A percentile compares a stretch with the other conserved stretches of the same genome.
Evolutionary conservation across 352 stramenopile species (phyloP).

Genomic region (Halophytophthora polymorphica): DNA sequence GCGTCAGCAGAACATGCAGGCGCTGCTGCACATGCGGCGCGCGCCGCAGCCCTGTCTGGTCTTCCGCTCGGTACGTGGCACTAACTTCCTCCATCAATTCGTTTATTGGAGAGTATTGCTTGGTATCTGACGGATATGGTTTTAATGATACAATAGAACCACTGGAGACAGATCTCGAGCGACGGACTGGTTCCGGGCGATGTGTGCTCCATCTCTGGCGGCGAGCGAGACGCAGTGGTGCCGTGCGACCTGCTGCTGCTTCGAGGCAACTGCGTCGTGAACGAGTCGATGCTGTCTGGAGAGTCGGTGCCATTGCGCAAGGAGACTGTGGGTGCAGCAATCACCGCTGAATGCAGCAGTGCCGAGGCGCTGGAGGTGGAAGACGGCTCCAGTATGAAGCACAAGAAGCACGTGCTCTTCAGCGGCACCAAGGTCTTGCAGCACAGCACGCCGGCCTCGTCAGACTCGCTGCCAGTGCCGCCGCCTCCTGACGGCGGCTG

Average conservation of each 20-base stretch:
- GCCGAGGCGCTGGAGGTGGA: conserved; percentile 60
- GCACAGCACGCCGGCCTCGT: conserved; percentile 43
- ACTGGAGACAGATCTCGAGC: conserved; percentile 81
- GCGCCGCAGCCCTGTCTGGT: conserved; percentile 85
- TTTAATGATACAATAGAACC: no score
- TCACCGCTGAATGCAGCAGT: conserved; percentile 68
- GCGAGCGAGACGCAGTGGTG: conserved; percentile 70
- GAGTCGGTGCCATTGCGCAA: conserved; percentile 98
- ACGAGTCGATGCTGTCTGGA: conserved; percentile 99
- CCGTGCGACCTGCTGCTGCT: conserved; percentile 96
- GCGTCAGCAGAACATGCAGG: conserved; percentile 93
- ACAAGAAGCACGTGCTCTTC: conserved; percentile 91
- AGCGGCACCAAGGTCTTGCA: conserved; percentile 90
- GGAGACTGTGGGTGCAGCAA: conserved; percentile 77
- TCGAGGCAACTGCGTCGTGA: conserved; percentile 94
- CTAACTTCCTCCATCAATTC: no score
- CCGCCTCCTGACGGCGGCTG: conserved; percentile 89
- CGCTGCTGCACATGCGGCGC: conserved; percentile 92
- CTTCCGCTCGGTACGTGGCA: conserved; percentile 84
- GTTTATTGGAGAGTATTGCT: no score
- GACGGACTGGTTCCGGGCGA: conserved; percentile 91
- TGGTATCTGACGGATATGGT: no score
- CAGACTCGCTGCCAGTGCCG: conserved; percentile 42
- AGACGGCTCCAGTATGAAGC: conserved; percentile 75
- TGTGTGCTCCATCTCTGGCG: conserved; percentile 90